phyloP scores from a whole-genome alignment of 768 basidiomycete genomes.

The Auricularia heimuer region DNA sequence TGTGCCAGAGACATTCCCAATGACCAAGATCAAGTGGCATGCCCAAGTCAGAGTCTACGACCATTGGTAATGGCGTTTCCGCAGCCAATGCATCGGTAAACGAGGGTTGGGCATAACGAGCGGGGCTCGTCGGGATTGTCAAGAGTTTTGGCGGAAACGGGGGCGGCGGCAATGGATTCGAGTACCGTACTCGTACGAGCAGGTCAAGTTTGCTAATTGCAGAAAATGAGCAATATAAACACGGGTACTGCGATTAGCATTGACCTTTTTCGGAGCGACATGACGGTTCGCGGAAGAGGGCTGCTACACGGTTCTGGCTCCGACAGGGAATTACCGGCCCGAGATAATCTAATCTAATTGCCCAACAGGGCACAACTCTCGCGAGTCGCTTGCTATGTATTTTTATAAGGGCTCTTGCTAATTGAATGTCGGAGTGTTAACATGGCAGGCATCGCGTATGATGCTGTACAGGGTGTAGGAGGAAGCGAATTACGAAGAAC shows the following conservation, averaged over 20 bases:
- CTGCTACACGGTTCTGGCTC: too few species aligned
- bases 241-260: neutral
- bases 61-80: conserved; percentile 83
- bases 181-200: conserved; percentile 85
- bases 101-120: conserved; percentile 78
- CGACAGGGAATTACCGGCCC: too few species aligned
- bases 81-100: conserved; percentile 74
- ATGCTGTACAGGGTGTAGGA: too few species aligned
- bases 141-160: conserved; percentile 96
- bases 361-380: too few species aligned
- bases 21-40: conserved; percentile 88
- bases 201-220: conserved; percentile 67
- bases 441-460: too few species aligned
- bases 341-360: too few species aligned
- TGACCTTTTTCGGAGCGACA: neutral
- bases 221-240: neutral
- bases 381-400: too few species aligned
- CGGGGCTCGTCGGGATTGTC: conserved; percentile 81
- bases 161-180: conserved; percentile 88
- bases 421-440: too few species aligned
- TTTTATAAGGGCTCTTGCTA: too few species aligned
- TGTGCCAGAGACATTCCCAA: conserved; percentile 78
- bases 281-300: neutral
- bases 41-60: conserved; percentile 92
- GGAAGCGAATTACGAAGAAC: too few species aligned